A percentile compares a stretch with the other conserved stretches of the same genome.
These are phyloP conservation scores for Canavalia ensiformis DNA, from an alignment of 306 rosid genomes.

Conservation along the genomic window DNA sequence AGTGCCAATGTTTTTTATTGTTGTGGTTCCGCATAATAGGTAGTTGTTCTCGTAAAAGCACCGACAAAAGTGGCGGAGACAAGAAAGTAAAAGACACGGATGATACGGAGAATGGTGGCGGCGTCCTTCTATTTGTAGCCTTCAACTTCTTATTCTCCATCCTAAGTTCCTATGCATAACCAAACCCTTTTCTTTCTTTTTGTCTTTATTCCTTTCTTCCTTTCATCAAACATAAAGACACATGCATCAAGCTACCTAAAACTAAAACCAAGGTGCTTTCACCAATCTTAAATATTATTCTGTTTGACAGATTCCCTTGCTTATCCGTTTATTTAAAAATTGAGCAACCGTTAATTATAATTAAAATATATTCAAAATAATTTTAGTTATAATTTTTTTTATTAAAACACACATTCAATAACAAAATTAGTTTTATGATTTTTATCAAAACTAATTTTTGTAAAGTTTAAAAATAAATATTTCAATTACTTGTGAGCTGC, in stretches of 20 bases:
- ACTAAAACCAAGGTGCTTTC: not conserved
- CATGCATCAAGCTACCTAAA: not conserved
- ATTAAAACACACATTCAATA: too few relatives aligned
- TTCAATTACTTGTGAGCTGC: too few relatives aligned
- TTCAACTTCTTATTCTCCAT: slow-evolving; percentile 23
- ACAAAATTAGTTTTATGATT: too few relatives aligned
- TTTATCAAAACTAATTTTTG: too few relatives aligned
- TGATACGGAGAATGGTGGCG: slow-evolving; percentile 47
- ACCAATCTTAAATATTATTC: not conserved
- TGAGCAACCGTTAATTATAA: too few relatives aligned
- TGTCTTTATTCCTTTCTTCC: not conserved
- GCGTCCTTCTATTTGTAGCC: slow-evolving; percentile 54
- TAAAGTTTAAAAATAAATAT: too few relatives aligned
- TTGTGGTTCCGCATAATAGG: slow-evolving; percentile 46
- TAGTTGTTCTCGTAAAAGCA: slow-evolving; percentile 55
- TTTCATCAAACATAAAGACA: not conserved
- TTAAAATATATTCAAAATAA: too few relatives aligned
- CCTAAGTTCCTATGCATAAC: not conserved
- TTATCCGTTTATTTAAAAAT: too few relatives aligned
- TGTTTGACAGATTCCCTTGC: too few relatives aligned
- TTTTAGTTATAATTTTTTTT: too few relatives aligned
- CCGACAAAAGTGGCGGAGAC: slow-evolving; percentile 60
- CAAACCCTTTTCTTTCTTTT: slow-evolving; percentile 10
- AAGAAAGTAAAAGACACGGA: slow-evolving; percentile 59
- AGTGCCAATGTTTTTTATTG: slow-evolving; percentile 1